Evolutionary conservation across 2,329 filamentous ascomycete species (phyloP).

Genomic region (Pseudogymnoascus sp.): DNA sequence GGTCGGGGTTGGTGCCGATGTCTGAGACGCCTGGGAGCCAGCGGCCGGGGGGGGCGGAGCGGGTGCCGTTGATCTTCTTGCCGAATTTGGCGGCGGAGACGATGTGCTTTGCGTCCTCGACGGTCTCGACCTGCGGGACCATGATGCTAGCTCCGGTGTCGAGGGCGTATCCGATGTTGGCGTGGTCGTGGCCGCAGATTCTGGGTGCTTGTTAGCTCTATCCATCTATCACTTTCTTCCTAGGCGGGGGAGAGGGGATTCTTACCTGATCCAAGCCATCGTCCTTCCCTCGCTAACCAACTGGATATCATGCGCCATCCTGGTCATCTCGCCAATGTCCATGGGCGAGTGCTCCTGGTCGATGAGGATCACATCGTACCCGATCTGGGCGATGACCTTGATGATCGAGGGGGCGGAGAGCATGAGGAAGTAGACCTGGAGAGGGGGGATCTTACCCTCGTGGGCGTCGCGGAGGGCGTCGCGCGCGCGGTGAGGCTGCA

Average conservation of each 20-base stretch:
- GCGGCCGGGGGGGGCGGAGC: conserved; percentile 39
- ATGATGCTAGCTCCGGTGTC: conserved; percentile 41
- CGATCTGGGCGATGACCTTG: conserved; percentile 34
- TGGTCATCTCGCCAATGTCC: conserved; percentile 42
- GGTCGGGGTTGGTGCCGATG: conserved; percentile 23
- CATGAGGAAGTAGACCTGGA: conserved; percentile 36
- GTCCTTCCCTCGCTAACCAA: conserved; percentile 38
- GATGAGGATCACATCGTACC: conserved; percentile 37
- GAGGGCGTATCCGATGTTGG: conserved; percentile 37
- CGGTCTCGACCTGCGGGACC: conserved; percentile 40
- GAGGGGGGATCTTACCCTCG: conserved; percentile 35
- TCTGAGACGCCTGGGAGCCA: conserved; percentile 35
- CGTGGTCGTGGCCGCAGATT: conserved; percentile 39
- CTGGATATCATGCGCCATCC: conserved; percentile 39
- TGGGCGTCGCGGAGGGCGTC: conserved; percentile 39
- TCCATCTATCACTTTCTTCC: not conserved
- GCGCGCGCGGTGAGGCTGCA: conserved; percentile 38
- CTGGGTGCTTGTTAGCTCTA: conserved; percentile 15
- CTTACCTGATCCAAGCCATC: conserved; percentile 36
- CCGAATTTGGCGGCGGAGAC: conserved; percentile 38
- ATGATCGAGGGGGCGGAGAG: conserved; percentile 33
- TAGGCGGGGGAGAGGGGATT: not conserved
- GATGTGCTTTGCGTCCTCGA: conserved; percentile 36
- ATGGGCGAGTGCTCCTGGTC: conserved; percentile 41
- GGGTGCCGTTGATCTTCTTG: conserved; percentile 30